Conservation (phyloP, 1,284 basidiomycete genomes). For the Wolfiporia cocos region DNA sequence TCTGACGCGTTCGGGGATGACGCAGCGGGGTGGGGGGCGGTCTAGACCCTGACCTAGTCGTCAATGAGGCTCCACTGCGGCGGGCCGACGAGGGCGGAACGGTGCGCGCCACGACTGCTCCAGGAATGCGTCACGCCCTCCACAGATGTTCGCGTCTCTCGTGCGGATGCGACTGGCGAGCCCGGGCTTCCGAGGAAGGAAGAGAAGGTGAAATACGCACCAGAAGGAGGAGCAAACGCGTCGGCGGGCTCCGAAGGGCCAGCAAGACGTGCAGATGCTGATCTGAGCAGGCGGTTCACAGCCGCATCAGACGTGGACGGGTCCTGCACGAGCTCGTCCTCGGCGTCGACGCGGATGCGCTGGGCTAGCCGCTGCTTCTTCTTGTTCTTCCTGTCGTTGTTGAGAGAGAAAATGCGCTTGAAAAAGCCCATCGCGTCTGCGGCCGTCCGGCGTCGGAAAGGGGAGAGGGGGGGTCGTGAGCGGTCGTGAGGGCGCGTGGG, state of each 20-base stretch:
- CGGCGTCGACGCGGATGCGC: constrained; percentile 16
- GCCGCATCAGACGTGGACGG: constrained; percentile 47
- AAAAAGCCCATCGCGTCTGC: constrained; percentile 52
- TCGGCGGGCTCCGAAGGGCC: constrained; percentile 51
- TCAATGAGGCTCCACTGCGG: too few species aligned
- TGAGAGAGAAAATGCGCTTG: constrained; percentile 64
- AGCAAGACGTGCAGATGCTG: constrained; percentile 60
- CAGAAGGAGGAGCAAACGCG: constrained; percentile 50
- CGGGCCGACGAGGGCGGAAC: too few species aligned
- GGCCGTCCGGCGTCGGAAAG: neutral
- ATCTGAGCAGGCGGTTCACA: constrained; percentile 55
- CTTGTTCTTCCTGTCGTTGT: constrained; percentile 59
- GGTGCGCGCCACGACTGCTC: too few species aligned
- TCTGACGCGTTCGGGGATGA: too few species aligned
- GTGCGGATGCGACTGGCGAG: too few species aligned
- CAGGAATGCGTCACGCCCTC: too few species aligned
- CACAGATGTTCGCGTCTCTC: too few species aligned
- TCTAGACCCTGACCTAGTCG: too few species aligned
- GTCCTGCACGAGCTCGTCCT: constrained; percentile 17
- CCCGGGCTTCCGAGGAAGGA: neutral
- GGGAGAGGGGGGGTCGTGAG: too few species aligned
- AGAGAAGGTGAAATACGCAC: constrained; percentile 42
- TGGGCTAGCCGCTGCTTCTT: constrained; percentile 28
- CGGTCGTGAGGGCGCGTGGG: too few species aligned
- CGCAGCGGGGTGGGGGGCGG: too few species aligned